Evolutionary conservation across 805 yeast genomes (phyloP).

Genomic region (Candida pini): DNA sequence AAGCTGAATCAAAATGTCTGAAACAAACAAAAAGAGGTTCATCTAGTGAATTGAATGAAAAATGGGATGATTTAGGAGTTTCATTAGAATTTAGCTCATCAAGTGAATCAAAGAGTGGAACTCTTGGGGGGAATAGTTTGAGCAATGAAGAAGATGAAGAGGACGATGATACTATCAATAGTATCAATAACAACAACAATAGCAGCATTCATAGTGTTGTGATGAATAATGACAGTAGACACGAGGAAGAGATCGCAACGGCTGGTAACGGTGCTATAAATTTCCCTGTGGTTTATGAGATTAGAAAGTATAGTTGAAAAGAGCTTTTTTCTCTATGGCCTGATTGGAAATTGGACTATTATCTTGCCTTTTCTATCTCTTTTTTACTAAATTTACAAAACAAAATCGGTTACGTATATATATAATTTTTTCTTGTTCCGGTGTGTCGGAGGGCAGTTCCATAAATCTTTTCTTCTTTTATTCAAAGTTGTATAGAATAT

Average conservation of each 20-base stretch:
- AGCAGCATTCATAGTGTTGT: not conserved
- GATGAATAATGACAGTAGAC: not conserved
- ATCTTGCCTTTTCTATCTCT: not conserved
- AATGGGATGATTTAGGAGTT: not conserved
- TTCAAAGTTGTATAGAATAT: too few relatives aligned
- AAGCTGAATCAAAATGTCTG: constrained; percentile 17
- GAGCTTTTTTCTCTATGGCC: not conserved
- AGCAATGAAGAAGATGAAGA: too few relatives aligned
- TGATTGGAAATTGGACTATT: not conserved
- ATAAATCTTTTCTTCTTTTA: too few relatives aligned
- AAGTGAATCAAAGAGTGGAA: too few relatives aligned
- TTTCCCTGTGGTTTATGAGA: constrained; percentile 11
- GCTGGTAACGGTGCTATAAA: not conserved
- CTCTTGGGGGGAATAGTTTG: too few relatives aligned
- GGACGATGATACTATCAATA: too few relatives aligned
- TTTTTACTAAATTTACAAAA: too few relatives aligned
- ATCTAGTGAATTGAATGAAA: not conserved
- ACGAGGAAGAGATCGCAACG: not conserved
- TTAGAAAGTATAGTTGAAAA: constrained; percentile 3
- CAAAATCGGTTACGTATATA: too few relatives aligned
- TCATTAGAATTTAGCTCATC: too few relatives aligned
- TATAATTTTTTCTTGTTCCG: too few relatives aligned
- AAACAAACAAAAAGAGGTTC: constrained; percentile 2
- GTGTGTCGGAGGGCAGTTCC: too few relatives aligned
- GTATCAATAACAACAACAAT: not conserved